Base-by-base conservation (phyloP, 208 protist species). In the Trypanosoma scelopori region DNA sequence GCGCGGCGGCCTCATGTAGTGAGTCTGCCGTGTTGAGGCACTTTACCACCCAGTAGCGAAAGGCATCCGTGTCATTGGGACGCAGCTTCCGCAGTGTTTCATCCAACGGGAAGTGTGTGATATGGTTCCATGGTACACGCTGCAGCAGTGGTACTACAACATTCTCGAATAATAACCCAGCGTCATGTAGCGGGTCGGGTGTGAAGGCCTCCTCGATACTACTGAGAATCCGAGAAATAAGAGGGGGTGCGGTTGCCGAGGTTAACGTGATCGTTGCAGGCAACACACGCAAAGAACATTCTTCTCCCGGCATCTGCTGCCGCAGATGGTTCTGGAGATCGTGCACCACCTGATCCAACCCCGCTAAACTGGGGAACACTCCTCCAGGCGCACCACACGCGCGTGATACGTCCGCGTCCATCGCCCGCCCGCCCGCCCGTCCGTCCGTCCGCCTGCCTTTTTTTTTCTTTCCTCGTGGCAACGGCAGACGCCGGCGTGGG, bases 31-130 rank as follows among this genome's bases (percentile, higher is more conserved):
- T 48, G 25, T 66, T 50, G 16, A 66, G 61, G 23, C 22, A 42
- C 7, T 66, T 12, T 5, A 66, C 46, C 20, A 66, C 16, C 61
- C 61, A 66, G 37, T 22, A 47, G 22, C 47, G 43, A 66, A 66
- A 66, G n/a, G 37, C 41, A 37, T 66, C 46, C 2, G n/a, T 16
- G 25, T 32, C 43, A 23, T 43, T 28, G 1, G 16, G 32, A 1
- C 22, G 22, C 20, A 41, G 30, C 37, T 37, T 15, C 25, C 37
- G 32, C 23, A 66, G 22, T 35, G 51, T 57, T 43, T 66, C 50
- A n/a, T 66, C 61, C 12, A 66, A 42, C 39, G 61, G 46, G 22
- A 50, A 30, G 20, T 66, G 61, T 55, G 41, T 56, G 11, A 39
- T 50, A n/a, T 55, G 50, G 20, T 55, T 6, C 15, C 61, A 47